phyloP scores from a whole-genome alignment of 2,329 filamentous ascomycete species.

The Bipolaris sorokiniana region DNA sequence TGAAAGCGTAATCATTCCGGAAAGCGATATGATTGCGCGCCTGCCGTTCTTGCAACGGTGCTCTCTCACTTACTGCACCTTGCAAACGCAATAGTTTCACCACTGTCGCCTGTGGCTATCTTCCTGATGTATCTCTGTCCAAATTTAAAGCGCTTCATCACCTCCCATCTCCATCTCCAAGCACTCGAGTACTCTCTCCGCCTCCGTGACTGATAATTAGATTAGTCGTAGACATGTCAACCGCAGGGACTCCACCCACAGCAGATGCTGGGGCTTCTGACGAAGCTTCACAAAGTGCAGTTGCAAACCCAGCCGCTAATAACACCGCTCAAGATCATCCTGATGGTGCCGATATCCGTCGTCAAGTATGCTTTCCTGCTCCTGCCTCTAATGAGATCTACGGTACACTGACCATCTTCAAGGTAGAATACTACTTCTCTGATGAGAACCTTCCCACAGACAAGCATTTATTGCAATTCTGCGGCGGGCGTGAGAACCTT shows the following conservation, averaged over 20 bases:
- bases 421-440: constrained; percentile 60
- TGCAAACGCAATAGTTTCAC: not conserved
- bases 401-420: constrained; percentile 9
- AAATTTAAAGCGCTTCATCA: not conserved
- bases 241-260: not conserved
- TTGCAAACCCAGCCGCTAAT: not conserved
- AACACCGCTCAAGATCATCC: constrained; percentile 28
- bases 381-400: not conserved
- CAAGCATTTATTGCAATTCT: constrained; percentile 51
- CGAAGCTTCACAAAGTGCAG: not conserved
- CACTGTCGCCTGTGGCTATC: not conserved
- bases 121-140: too few relatives aligned
- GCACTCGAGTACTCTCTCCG: not conserved
- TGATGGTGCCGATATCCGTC: constrained; percentile 36
- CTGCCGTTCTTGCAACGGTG: not conserved
- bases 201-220: not conserved
- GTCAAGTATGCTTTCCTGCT: constrained; percentile 28
- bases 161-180: not conserved
- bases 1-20: not conserved
- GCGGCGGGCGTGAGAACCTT: constrained; percentile 50
- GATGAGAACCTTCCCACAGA: constrained; percentile 56
- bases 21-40: not conserved
- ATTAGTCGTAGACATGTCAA: constrained; percentile 7
- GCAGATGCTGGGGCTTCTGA: not conserved
- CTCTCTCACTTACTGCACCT: constrained; percentile 11